Base-by-base conservation (phyloP, 2,329 filamentous ascomycete genomes). In the Penicillium griseofulvum region DNA sequence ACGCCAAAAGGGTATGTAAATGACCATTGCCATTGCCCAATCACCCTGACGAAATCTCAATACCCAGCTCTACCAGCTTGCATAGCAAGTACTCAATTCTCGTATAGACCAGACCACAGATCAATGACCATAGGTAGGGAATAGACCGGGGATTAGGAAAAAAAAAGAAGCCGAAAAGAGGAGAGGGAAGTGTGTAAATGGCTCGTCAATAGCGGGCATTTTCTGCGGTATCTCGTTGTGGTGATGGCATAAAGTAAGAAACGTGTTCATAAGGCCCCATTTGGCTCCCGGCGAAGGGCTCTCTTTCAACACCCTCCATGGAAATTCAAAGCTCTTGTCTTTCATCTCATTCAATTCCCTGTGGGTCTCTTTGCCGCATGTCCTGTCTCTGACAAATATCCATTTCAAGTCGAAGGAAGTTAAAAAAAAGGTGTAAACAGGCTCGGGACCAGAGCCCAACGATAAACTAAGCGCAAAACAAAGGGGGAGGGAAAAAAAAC, bases 161-260 rank as follows among this genome's bases (percentile, higher is more conserved):
- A 50, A 22, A 12, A 39, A 24, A 14, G 12, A 14, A 33, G 1
- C 5, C 1, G 29, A 44, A 12, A 51, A 54, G 11, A 17, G 39
- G 33, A 16, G 31, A 33, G 16, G 29, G 34, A 52, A 47, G 17
- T 38, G 34, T 49, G 48, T 50, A 22, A 57, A 64, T 62, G 57
- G 60, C 69, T 71, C 68, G 66, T 71, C 65, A 71, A 68, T 66
- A 67, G 62, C 64, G 59, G 64, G 65, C 64, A 65, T 68, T 66
- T 67, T 66, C 65, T 67, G 67, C 69, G 68, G 69, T 71, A 71
- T 71, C 69, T 71, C 67, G 64, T 49, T 68, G 63, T 65, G 63
- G 55, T 55, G 56, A 64, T 63, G 60, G 63, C 68, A 69, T 68
- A 62, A 69, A 68, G 49, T 61, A 64, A 70, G 59, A 66, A 56